These are phyloP conservation scores for Crinitomyces ghanaensis DNA, from an alignment of 805 yeast genomes.

Conservation along the genomic window DNA sequence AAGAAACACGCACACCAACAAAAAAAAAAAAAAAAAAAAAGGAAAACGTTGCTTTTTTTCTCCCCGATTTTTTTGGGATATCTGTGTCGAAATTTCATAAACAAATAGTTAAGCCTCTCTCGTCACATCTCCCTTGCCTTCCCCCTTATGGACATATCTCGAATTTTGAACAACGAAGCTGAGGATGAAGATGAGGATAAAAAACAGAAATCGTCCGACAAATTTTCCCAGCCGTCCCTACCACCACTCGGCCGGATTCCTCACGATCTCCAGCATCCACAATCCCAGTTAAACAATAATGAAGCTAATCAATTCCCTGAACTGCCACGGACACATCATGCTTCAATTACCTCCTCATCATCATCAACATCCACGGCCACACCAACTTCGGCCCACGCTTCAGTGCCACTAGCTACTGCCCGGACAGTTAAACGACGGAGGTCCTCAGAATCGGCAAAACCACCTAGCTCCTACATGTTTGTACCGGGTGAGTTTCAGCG, in stretches of 20 bases:
- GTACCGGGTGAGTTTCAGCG: too few species aligned
- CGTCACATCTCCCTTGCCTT: too few species aligned
- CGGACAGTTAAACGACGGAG: background rate
- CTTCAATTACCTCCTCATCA: background rate
- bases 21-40: too few species aligned
- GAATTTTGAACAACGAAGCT: conserved; percentile 15
- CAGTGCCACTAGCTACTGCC: background rate
- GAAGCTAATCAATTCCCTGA: background rate
- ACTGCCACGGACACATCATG: background rate
- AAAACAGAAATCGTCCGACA: conserved; percentile 4
- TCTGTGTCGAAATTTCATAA: too few species aligned
- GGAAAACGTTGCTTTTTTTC: too few species aligned
- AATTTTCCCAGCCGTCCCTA: conserved; percentile 2
- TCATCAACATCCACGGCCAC: background rate
- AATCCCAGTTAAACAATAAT: background rate
- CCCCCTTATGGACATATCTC: conserved; percentile 19
- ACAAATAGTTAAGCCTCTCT: too few species aligned
- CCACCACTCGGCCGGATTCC: background rate
- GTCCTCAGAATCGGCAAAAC: background rate
- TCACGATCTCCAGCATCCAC: background rate
- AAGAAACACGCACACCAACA: too few species aligned
- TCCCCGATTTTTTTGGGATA: too few species aligned
- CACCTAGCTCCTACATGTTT: background rate
- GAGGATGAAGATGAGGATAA: conserved; percentile 8
- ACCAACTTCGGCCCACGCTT: background rate